Percentiles rank a stretch among this genome's conserved stretches.
Conservation (phyloP, 1,284 basidiomycete genomes). For the Leccinum ponderosum region DNA sequence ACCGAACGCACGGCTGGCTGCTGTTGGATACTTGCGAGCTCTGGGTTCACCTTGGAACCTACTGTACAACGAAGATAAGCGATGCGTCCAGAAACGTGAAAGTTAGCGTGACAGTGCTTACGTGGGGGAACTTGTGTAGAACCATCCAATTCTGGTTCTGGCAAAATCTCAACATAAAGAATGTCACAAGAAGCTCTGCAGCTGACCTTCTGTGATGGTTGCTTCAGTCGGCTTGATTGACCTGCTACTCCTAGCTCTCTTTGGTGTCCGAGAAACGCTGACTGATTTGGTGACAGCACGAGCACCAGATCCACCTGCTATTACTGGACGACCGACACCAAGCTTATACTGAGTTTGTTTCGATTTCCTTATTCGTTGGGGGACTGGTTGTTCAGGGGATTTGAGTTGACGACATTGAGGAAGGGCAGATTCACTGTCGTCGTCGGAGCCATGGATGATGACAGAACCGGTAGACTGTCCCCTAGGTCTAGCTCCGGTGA, state of each 20-base stretch:
- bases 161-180: slow-evolving; percentile 13
- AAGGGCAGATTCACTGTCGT: slow-evolving; percentile 43
- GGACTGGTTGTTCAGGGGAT: slow-evolving; percentile 28
- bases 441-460: slow-evolving; percentile 51
- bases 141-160: slow-evolving; percentile 37
- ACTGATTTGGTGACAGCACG: slow-evolving; percentile 60
- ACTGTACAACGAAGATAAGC: background rate
- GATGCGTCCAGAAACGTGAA: background rate
- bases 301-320: slow-evolving; percentile 62
- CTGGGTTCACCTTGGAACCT: slow-evolving; percentile 11
- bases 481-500: slow-evolving; percentile 36
- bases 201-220: slow-evolving; percentile 58
- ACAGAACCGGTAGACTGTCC: slow-evolving; percentile 44
- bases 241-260: slow-evolving; percentile 50
- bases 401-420: slow-evolving; percentile 17
- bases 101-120: slow-evolving; percentile 10
- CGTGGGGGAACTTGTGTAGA: slow-evolving; percentile 13
- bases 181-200: slow-evolving; percentile 5
- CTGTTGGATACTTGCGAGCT: slow-evolving; percentile 4
- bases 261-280: slow-evolving; percentile 46
- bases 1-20: slow-evolving; percentile 13
- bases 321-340: slow-evolving; percentile 69
- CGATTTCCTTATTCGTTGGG: slow-evolving; percentile 60
- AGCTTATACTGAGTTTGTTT: slow-evolving; percentile 68
- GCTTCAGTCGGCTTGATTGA: slow-evolving; percentile 51